Percentiles rank a stretch among this genome's conserved stretches.
phyloP scores from a whole-genome alignment of 1,284 basidiomycete genomes.

The Cutaneotrichosporon cavernicola region DNA sequence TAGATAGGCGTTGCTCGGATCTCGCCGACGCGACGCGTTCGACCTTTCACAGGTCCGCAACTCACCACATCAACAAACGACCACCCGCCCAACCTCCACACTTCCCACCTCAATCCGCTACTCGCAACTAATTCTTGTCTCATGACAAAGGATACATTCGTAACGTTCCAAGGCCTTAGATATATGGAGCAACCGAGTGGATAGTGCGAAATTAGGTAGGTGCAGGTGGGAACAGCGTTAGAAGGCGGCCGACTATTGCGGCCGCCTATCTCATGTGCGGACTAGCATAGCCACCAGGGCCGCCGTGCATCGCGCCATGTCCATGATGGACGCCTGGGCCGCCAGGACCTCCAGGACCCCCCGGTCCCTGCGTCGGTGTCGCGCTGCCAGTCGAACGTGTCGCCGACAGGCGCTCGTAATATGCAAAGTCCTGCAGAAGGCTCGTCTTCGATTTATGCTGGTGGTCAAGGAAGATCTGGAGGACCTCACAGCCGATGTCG shows the following conservation, averaged over 20 bases:
- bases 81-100: no score
- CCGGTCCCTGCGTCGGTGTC: not conserved
- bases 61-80: no score
- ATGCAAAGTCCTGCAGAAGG: constrained; percentile 87
- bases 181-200: not conserved
- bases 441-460: constrained; percentile 75
- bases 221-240: not conserved
- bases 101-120: no score
- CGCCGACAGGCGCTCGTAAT: constrained; percentile 64
- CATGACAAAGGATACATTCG: constrained; percentile 11
- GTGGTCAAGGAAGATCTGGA: constrained; percentile 87
- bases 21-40: not conserved
- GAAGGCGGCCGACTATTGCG: not conserved
- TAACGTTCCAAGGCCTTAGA: constrained; percentile 5
- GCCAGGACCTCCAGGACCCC: not conserved
- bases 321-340: constrained; percentile 2
- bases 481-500: constrained; percentile 90
- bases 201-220: not conserved
- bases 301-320: not conserved
- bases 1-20: not conserved
- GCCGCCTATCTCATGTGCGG: constrained; percentile 1
- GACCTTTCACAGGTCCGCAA: no score
- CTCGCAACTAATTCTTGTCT: no score
- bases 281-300: not conserved
- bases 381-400: constrained; percentile 11